Percentiles rank a stretch among this genome's conserved stretches.
Conservation (phyloP, 78 protist species). For the Tieghemostelium lacteum region DNA sequence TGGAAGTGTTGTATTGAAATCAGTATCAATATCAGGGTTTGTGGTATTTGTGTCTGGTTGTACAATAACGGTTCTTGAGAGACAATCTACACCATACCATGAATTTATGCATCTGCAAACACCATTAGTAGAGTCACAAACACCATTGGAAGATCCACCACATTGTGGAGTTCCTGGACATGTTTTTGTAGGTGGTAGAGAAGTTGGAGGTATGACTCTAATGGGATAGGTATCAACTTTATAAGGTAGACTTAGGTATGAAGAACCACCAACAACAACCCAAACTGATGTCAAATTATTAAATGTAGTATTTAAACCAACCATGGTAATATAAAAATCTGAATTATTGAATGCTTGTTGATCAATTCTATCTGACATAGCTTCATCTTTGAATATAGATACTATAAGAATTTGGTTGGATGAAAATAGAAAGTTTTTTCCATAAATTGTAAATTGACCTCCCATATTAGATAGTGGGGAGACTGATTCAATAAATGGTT, state of each 20-base stretch:
- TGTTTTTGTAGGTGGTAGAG: not conserved
- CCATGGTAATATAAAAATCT: not conserved
- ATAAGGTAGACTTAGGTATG: no score
- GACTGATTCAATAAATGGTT: constrained; percentile 3
- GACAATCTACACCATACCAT: no score
- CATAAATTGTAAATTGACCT: not conserved
- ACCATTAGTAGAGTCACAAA: constrained; percentile 9
- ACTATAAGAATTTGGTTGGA: no score
- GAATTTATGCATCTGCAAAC: not conserved
- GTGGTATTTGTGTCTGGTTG: not conserved
- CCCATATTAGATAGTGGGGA: not conserved
- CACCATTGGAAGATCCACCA: constrained; percentile 19
- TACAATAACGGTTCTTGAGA: not conserved
- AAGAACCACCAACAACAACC: not conserved
- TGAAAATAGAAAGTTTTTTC: no score
- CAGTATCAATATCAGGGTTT: no score
- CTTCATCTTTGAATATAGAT: no score
- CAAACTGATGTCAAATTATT: not conserved
- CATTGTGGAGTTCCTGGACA: constrained; percentile 13
- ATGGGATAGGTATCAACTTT: no score
- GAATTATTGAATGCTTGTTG: not conserved
- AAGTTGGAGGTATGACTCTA: not conserved
- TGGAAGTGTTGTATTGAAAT: no score
- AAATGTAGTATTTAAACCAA: not conserved
- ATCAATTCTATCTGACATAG: not conserved